Conservation (phyloP, 179 eudicot species). For the Carnegiea gigantea region DNA sequence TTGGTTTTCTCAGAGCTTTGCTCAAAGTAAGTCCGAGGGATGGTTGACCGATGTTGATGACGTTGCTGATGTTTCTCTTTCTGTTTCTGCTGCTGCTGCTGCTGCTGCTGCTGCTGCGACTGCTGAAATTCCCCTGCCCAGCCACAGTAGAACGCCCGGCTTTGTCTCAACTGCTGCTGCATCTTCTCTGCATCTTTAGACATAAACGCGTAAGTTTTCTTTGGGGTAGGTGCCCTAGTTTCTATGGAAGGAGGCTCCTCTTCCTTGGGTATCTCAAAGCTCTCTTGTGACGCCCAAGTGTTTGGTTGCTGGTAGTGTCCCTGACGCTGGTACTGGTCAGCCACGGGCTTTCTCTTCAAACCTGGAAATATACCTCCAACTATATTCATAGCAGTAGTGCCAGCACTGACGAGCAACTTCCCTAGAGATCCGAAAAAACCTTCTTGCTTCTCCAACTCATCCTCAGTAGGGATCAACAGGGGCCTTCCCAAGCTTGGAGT, state of each 20-base stretch:
- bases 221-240: conserved; percentile 73
- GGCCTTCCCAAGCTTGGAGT: conserved; percentile 59
- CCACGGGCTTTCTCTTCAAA: conserved; percentile 45
- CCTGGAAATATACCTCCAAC: conserved; percentile 60
- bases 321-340: conserved; percentile 40
- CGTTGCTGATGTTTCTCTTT: conserved; percentile 58
- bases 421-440: conserved; percentile 65
- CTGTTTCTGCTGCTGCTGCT: conserved; percentile 17
- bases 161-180: conserved; percentile 77
- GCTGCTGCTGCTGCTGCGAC: conserved; percentile 18
- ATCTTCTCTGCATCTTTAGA: conserved; percentile 76
- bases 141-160: conserved; percentile 65
- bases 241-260: conserved; percentile 89
- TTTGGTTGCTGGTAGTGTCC: conserved; percentile 44
- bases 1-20: conserved; percentile 62
- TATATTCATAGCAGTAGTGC: conserved; percentile 60
- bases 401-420: conserved; percentile 52
- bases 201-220: conserved; percentile 92
- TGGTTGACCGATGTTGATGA: conserved; percentile 58
- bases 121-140: conserved; percentile 61
- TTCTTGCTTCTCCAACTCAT: conserved; percentile 75
- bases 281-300: conserved; percentile 82
- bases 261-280: conserved; percentile 80
- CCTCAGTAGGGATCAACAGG: conserved; percentile 74
- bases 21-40: conserved; percentile 77